Conservation (phyloP, 345 rosid species). For the Hibiscus syriacus region DNA sequence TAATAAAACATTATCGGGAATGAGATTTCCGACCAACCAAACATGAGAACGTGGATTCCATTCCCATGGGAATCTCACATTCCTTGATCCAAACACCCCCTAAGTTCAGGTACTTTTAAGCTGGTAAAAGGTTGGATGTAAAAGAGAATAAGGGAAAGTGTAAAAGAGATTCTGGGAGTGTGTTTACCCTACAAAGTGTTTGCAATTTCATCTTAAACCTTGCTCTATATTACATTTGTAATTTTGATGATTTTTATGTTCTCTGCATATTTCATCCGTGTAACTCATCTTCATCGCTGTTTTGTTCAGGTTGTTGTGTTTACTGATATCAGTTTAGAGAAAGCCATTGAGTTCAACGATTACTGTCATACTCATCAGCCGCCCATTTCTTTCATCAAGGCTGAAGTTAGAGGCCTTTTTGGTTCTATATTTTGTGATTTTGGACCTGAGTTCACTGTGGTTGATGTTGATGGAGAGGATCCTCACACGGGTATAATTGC, state of each 20-base stretch:
- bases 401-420: constrained; percentile 96
- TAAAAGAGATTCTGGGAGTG: not conserved
- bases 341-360: constrained; percentile 74
- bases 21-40: too few relatives aligned
- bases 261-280: not conserved
- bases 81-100: too few relatives aligned
- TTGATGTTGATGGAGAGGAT: constrained; percentile 94
- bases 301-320: constrained; percentile 77
- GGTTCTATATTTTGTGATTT: constrained; percentile 95
- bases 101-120: not conserved
- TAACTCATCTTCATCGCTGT: not conserved
- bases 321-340: constrained; percentile 67
- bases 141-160: not conserved
- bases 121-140: not conserved
- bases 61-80: too few relatives aligned
- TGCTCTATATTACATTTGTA: not conserved
- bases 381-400: constrained; percentile 78
- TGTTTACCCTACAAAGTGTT: not conserved
- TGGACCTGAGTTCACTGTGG: constrained; percentile 84
- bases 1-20: too few relatives aligned
- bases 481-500: constrained; percentile 95
- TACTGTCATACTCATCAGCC: constrained; percentile 81
- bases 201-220: not conserved
- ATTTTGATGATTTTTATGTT: not conserved
- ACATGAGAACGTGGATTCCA: too few relatives aligned